Evolutionary conservation across 495 filamentous ascomycete species (phyloP), one percentile per base, ranked within the genome.

Genomic region (Tetracladium setigerum): DNA sequence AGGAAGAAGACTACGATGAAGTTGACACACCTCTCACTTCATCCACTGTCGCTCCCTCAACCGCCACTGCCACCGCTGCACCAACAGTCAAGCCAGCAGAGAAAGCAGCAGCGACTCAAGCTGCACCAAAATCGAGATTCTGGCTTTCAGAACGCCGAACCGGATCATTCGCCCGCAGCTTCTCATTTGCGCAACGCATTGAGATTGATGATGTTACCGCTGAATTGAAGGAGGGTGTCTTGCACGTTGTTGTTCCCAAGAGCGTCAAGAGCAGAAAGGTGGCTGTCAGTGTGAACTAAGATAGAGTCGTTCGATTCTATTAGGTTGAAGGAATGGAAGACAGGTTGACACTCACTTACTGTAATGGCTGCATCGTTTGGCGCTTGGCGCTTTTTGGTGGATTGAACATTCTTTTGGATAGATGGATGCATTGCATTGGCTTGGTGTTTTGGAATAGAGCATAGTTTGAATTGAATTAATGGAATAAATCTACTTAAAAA

Each of bases 171-270:
- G 72, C 79, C 35, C 78, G 89, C 47, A 73, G 70, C 33, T 95
- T 95, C 71, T 76, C 62, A 42, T 95, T 97, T 72, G 77, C 87
- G 0, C 63, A 63, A 7, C 72, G 76, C n/a, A 75, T 95, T 34
- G 81, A 95, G 62, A 80, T 87, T 53, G 84, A 95, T 44, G 65
- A 51, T 15, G 89, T 95, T 44, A 82, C 70, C 54, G 90, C 90
- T 7, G 77, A 64, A 42, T 57, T 90, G 56, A 83, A 81, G 66
- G 78, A 90, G 58, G 87, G 87, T 10, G 75, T 92, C 50, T 64
- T 90, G 40, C 78, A 61, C 35, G 67, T 92, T 30, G 55, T 79
- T 8, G 81, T 95, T 14, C 90, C 90, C 9, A 95, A 95, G 75
- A 43, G 30, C 5, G 42, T 48, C 35, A 54, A 55, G 48, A 15